Percentiles rank a stretch among this genome's conserved stretches.
Evolutionary conservation across 2,329 filamentous ascomycete genomes (phyloP).

Genomic region (Apiospora pterosperma): DNA sequence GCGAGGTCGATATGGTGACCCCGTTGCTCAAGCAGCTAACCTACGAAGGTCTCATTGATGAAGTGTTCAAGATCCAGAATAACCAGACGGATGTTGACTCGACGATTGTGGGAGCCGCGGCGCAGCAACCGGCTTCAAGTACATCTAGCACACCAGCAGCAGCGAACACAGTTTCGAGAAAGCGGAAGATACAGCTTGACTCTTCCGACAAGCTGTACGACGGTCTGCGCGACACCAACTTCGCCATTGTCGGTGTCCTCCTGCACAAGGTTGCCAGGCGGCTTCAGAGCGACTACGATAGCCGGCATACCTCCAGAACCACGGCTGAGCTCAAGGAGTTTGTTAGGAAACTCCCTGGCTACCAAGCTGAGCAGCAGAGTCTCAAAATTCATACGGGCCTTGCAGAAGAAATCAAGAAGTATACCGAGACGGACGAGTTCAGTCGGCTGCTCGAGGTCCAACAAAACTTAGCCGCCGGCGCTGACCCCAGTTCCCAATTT

Average conservation of each 20-base stretch:
- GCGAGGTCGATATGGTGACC: conserved; percentile 91
- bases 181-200: conserved; percentile 85
- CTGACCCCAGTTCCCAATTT: conserved; percentile 84
- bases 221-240: conserved; percentile 87
- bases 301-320: conserved; percentile 79
- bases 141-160: conserved; percentile 52
- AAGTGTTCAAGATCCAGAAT: conserved; percentile 86
- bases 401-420: conserved; percentile 92
- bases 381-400: conserved; percentile 89
- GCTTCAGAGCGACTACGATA: conserved; percentile 82
- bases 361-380: conserved; percentile 90
- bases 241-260: conserved; percentile 85
- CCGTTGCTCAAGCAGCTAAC: conserved; percentile 91
- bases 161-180: conserved; percentile 57
- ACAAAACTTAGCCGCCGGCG: conserved; percentile 88
- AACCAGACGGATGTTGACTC: conserved; percentile 93
- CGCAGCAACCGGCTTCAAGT: conserved; percentile 50
- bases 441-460: conserved; percentile 87
- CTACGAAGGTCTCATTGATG: conserved; percentile 93
- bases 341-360: conserved; percentile 87
- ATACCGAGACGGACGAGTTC: conserved; percentile 86
- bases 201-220: conserved; percentile 85
- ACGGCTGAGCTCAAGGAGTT: conserved; percentile 91
- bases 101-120: conserved; percentile 75
- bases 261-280: conserved; percentile 89